These are phyloP conservation scores for Perkinsus olseni DNA, from an alignment of 169 alveolate species.

Conservation along the genomic window DNA sequence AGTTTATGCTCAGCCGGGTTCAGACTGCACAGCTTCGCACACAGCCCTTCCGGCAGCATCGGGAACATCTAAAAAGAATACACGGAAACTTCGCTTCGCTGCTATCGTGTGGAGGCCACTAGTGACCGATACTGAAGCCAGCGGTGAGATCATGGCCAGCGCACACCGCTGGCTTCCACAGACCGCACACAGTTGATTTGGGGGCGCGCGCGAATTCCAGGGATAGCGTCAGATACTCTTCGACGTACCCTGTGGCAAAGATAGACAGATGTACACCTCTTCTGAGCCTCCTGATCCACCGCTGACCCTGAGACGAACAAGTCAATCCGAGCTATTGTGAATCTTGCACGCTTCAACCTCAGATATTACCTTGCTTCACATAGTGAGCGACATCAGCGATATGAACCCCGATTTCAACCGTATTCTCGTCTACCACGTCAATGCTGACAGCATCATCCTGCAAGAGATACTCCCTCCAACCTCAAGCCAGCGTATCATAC, in stretches of 20 bases:
- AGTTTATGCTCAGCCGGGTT: slow-evolving; percentile 60
- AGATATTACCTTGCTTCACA: slow-evolving; percentile 76
- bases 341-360: neutral
- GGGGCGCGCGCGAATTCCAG: slow-evolving; percentile 56
- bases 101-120: too few species aligned
- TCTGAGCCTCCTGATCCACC: slow-evolving; percentile 90
- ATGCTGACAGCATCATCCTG: neutral
- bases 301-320: slow-evolving; percentile 22
- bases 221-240: slow-evolving; percentile 94
- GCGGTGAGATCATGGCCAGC: too few species aligned
- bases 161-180: too few species aligned
- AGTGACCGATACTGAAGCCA: too few species aligned
- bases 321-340: neutral
- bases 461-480: neutral
- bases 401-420: slow-evolving; percentile 73
- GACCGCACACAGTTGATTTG: too few species aligned
- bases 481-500: too few species aligned
- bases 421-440: neutral
- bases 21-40: slow-evolving; percentile 61
- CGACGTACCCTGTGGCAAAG: slow-evolving; percentile 89
- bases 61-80: slow-evolving; percentile 73
- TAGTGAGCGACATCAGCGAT: slow-evolving; percentile 96
- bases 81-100: slow-evolving; percentile 72
- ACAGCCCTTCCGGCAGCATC: slow-evolving; percentile 65
- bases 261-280: slow-evolving; percentile 88